These are phyloP conservation scores for Termitomyces sp. DNA, from an alignment of 768 basidiomycete genomes.

Conservation along the genomic window DNA sequence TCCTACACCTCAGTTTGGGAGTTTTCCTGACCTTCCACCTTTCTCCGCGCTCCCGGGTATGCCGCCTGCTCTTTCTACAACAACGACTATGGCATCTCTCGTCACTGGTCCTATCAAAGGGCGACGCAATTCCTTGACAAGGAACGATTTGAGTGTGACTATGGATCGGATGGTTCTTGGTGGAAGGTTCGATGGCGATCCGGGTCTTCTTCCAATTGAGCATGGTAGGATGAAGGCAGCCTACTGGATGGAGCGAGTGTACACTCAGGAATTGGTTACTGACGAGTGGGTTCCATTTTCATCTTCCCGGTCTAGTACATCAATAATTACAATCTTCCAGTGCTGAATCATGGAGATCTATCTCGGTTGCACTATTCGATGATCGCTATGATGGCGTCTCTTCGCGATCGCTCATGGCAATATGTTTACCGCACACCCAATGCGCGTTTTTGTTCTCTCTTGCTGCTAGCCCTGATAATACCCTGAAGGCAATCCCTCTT, in stretches of 20 bases:
- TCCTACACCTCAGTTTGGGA: conserved; percentile 28
- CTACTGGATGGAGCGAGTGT: conserved; percentile 67
- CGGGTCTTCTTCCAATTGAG: conserved; percentile 36
- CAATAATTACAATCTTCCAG: conserved; percentile 20
- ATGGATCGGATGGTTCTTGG: conserved; percentile 68
- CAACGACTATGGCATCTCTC: conserved; percentile 47
- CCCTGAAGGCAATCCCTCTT: conserved; percentile 34
- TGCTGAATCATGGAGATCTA: conserved; percentile 34
- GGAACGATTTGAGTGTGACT: conserved; percentile 53
- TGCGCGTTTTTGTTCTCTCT: conserved; percentile 44
- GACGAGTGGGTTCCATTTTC: conserved; percentile 41
- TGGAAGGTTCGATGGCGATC: conserved; percentile 40
- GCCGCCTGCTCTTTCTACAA: conserved; percentile 46
- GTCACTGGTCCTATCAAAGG: conserved; percentile 30
- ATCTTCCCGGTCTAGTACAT: not conserved
- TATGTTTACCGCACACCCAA: conserved; percentile 46
- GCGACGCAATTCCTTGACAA: conserved; percentile 39
- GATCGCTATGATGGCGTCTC: conserved; percentile 53
- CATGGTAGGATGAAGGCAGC: conserved; percentile 65
- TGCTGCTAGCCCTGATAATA: conserved; percentile 33
- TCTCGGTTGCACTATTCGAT: conserved; percentile 62
- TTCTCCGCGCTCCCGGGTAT: conserved; percentile 47
- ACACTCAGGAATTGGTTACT: conserved; percentile 39
- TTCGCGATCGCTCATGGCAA: conserved; percentile 47
- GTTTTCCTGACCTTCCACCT: conserved; percentile 36